Conservation (phyloP, 306 rosid species). For the barrel medic (Medicago truncatula) region DNA sequence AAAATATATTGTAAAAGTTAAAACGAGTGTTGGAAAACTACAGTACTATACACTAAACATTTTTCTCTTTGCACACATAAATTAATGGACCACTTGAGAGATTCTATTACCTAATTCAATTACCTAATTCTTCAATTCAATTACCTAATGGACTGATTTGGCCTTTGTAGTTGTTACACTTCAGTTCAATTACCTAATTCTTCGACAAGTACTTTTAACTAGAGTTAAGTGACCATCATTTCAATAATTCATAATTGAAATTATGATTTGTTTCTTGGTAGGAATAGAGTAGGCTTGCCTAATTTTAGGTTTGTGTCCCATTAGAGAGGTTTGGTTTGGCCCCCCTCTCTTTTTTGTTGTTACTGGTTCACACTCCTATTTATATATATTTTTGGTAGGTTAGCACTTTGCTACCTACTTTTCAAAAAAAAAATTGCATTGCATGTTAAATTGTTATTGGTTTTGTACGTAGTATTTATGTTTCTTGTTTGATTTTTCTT, state of each 20-base stretch:
- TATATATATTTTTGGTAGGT: too few species aligned
- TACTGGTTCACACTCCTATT: too few species aligned
- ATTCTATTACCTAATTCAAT: too few species aligned
- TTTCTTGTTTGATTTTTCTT: neutral
- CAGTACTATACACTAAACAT: neutral
- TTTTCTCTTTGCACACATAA: neutral
- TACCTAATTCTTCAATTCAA: too few species aligned
- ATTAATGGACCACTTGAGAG: neutral
- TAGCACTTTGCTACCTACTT: too few species aligned
- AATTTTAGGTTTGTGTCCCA: too few species aligned
- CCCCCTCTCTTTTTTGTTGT: too few species aligned
- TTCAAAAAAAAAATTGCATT: too few species aligned
- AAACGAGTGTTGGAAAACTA: neutral
- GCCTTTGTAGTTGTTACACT: neutral
- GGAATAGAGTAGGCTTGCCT: too few species aligned
- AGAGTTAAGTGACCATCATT: too few species aligned
- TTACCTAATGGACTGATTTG: neutral
- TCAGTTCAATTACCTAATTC: neutral
- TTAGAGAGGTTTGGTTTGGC: too few species aligned
- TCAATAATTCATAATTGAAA: neutral
- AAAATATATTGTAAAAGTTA: too few species aligned
- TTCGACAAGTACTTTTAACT: neutral
- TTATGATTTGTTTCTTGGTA: neutral
- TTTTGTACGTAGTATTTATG: neutral
- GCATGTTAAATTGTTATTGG: neutral